Base-by-base conservation (phyloP, 352 stramenopile species). In the Pythium guiyangense region DNA sequence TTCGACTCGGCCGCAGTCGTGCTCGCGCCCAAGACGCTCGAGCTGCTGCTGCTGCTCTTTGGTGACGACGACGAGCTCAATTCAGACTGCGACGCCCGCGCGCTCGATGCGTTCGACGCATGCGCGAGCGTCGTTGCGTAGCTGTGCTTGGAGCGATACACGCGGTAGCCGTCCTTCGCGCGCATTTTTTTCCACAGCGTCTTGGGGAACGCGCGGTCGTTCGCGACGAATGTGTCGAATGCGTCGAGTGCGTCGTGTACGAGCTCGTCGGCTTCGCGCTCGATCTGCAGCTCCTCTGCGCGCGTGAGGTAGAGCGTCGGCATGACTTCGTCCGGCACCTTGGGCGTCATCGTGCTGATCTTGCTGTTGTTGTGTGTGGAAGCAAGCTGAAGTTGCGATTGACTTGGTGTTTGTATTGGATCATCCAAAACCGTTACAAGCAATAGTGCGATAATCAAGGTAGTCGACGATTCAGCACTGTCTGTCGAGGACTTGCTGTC, bases 121-220 rank as follows among this genome's bases (percentile, higher is more conserved):
- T 34, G 29, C 29, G 29, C 5, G n/a, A 45, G 39, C 15, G n/a
- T 17, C 39, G 39, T n/a, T n/a, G 39, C 39, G 39, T 45, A 45
- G 31, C 31, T 54, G 20, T 44, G 11, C 29, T 31, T 45, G 25
- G 54, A 46, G 45, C 44, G 44, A 25, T 34, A 47, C 20, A 53
- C 26, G 26, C 52, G 15, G 34, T 55, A 34, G 12, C 37, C 18
- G 10, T 49, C 49, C 14, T 26, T 48, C 20, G 34, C 47, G 29
- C 56, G 44, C 29, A 57, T 6, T 6, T 26, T 37, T 39, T n/a
- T 73, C 66, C 66, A 68, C 4, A 42, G n/a, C 25, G 34, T 5
- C 48, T 54, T 50, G 39, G 55, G 35, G 22, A 62, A 49, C 39
- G 31, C 18, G 20, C 48, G 31, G 25, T 25, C 12, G 39, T 26